These are phyloP conservation scores for Thermoascus crustaceus DNA, from an alignment of 2,329 filamentous ascomycete species.

Conservation along the genomic window DNA sequence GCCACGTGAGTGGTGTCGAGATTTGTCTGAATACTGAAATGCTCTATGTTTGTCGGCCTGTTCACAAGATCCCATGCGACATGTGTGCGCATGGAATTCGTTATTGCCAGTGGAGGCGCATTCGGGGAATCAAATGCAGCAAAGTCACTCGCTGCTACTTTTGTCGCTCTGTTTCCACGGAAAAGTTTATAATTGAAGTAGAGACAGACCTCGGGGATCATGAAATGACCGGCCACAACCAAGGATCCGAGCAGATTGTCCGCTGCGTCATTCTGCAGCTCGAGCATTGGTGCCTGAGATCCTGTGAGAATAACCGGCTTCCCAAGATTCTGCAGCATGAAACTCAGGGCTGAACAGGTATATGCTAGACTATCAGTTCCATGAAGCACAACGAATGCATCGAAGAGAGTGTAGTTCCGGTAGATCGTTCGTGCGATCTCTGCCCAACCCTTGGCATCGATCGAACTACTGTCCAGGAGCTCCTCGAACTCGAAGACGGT, in stretches of 20 bases:
- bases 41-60: slow-evolving; percentile 63
- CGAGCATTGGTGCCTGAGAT: slow-evolving; percentile 77
- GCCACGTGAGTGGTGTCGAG: slow-evolving; percentile 84
- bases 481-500: slow-evolving; percentile 76
- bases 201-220: slow-evolving; percentile 85
- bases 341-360: slow-evolving; percentile 81
- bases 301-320: slow-evolving; percentile 86
- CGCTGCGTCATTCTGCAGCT: slow-evolving; percentile 82
- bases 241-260: slow-evolving; percentile 84
- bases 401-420: slow-evolving; percentile 79
- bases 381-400: slow-evolving; percentile 85
- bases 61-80: slow-evolving; percentile 73
- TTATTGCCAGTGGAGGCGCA: slow-evolving; percentile 67
- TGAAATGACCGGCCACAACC: slow-evolving; percentile 84
- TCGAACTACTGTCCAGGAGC: slow-evolving; percentile 81
- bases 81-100: slow-evolving; percentile 71
- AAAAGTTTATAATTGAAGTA: slow-evolving; percentile 92
- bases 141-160: slow-evolving; percentile 78
- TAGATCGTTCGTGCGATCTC: slow-evolving; percentile 72
- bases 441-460: slow-evolving; percentile 78
- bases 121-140: slow-evolving; percentile 88
- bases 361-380: slow-evolving; percentile 87
- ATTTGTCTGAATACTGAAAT: slow-evolving; percentile 65
- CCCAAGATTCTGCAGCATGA: slow-evolving; percentile 84
- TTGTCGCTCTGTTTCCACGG: slow-evolving; percentile 79